Conservation (phyloP, 805 yeast species). For the Kurtzmaniella cleridarum region DNA sequence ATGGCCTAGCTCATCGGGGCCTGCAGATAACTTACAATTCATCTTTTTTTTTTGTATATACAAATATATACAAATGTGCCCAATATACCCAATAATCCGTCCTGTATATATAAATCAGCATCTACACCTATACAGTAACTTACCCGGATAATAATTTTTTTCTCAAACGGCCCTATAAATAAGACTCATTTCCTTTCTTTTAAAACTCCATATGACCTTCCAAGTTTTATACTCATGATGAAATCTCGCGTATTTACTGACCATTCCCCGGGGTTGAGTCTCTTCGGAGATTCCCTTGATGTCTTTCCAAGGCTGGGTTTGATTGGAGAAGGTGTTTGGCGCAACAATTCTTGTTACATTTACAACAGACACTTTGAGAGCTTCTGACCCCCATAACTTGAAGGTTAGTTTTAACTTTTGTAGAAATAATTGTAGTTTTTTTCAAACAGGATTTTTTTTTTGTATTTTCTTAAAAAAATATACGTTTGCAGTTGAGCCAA, state of each 20-base stretch:
- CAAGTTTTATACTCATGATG: conserved; percentile 62
- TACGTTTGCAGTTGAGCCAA: too few relatives aligned
- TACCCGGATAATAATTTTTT: too few relatives aligned
- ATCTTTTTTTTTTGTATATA: conserved; percentile 2
- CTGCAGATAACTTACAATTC: neutral
- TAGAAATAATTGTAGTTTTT: too few relatives aligned
- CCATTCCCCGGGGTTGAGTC: conserved; percentile 43
- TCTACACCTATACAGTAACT: too few relatives aligned
- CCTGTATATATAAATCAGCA: too few relatives aligned
- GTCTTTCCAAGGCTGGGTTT: conserved; percentile 30
- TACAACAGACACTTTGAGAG: conserved; percentile 37
- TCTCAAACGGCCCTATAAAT: neutral
- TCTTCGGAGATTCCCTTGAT: conserved; percentile 29
- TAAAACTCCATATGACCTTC: conserved; percentile 49
- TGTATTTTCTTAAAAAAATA: too few relatives aligned
- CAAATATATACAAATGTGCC: too few relatives aligned
- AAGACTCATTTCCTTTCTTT: too few relatives aligned
- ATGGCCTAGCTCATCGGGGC: too few relatives aligned
- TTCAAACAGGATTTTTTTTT: too few relatives aligned
- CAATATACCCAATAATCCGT: too few relatives aligned
- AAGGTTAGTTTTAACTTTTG: too few relatives aligned
- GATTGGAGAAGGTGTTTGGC: conserved; percentile 45
- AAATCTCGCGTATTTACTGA: conserved; percentile 50
- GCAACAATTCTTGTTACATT: conserved; percentile 44
- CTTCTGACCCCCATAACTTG: conserved; percentile 35